These are phyloP conservation scores for Drosera capensis DNA, from an alignment of 148 eudicot species.

Conservation along the genomic window DNA sequence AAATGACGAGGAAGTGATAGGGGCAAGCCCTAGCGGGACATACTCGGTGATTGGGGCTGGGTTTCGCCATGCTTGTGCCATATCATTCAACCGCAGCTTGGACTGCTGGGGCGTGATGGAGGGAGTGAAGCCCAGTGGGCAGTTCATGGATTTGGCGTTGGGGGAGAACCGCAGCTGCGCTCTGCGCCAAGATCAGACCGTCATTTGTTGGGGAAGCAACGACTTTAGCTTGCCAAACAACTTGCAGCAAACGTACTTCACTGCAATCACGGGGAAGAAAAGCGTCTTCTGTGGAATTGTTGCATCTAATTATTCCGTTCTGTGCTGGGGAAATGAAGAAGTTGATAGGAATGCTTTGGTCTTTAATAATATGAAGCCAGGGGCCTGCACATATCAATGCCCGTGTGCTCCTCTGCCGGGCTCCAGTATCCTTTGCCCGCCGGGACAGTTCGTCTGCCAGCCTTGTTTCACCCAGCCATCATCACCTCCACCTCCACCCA, in stretches of 20 bases:
- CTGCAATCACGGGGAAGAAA: conserved; percentile 27
- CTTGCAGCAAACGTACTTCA: conserved; percentile 19
- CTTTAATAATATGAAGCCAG: conserved; percentile 43
- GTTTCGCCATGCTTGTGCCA: conserved; percentile 31
- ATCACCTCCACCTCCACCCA: conserved; percentile 4
- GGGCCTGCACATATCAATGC: conserved; percentile 35
- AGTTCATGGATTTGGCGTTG: conserved; percentile 39
- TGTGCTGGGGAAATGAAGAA: conserved; percentile 58
- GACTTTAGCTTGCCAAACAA: conserved; percentile 24
- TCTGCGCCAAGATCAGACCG: conserved; percentile 31
- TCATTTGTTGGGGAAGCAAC: conserved; percentile 62
- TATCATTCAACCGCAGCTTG: conserved; percentile 29
- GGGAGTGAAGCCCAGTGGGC: conserved; percentile 22
- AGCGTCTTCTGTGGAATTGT: conserved; percentile 62
- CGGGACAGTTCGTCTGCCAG: conserved; percentile 29
- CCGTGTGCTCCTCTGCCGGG: conserved; percentile 29
- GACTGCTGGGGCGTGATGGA: conserved; percentile 51
- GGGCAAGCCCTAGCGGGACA: conserved; percentile 28
- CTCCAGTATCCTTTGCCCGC: conserved; percentile 21
- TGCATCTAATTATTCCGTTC: conserved; percentile 24
- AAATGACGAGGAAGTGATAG: conserved; percentile 5
- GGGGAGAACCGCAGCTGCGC: conserved; percentile 56
- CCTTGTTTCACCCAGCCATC: conserved; percentile 9
- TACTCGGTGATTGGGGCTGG: conserved; percentile 38
- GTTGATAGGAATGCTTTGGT: conserved; percentile 18